Evolutionary conservation across 169 alveolate genomes (phyloP).

Genomic region (Toxoplasma gondii): DNA sequence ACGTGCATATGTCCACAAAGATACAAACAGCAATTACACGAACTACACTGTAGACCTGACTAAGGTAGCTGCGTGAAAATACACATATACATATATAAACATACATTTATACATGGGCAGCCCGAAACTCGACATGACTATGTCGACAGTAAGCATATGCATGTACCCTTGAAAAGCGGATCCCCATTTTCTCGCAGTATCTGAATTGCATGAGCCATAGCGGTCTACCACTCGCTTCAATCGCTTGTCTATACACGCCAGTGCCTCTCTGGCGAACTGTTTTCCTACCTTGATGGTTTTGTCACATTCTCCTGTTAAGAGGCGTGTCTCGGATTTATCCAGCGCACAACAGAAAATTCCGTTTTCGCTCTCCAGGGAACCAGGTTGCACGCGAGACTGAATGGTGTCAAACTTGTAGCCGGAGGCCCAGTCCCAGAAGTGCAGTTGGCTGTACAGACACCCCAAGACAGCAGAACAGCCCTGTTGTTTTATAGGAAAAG

Average conservation of each 20-base stretch:
- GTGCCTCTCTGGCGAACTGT: neutral
- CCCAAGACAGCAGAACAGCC: neutral
- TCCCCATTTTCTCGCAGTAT: neutral
- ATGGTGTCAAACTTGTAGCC: conserved; percentile 95
- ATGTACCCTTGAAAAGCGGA: too few relatives aligned
- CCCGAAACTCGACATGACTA: too few relatives aligned
- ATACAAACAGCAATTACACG: neutral
- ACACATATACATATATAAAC: neutral
- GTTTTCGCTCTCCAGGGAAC: conserved; percentile 96
- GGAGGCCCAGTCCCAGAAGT: conserved; percentile 97
- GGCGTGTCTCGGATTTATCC: conserved; percentile 94
- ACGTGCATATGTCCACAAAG: too few relatives aligned
- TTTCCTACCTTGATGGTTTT: conserved; percentile 94
- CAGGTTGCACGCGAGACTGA: conserved; percentile 91
- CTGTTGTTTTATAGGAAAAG: too few relatives aligned
- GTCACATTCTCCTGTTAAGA: conserved; percentile 98
- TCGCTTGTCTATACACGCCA: neutral
- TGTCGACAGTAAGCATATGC: too few relatives aligned
- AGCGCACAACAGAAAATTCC: conserved; percentile 93
- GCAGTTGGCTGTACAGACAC: conserved; percentile 72
- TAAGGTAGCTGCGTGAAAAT: neutral
- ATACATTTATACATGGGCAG: neutral
- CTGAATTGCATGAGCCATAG: neutral
- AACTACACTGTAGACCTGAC: too few relatives aligned
- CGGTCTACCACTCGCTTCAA: too few relatives aligned